phyloP scores from a whole-genome alignment of 2,329 filamentous ascomycete species.

The Venturia asperata region DNA sequence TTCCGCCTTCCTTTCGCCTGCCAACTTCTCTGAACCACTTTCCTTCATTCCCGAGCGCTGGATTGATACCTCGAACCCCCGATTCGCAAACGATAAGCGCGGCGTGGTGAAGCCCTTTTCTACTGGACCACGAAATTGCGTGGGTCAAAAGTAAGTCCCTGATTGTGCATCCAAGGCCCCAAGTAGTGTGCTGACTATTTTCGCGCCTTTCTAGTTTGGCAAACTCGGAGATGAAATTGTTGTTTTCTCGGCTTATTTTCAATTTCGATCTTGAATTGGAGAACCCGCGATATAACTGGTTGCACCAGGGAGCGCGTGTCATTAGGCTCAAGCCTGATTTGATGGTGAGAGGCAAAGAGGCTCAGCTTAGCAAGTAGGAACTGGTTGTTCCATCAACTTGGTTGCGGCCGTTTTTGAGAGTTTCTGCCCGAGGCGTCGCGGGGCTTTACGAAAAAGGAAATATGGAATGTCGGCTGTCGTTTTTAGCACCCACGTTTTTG shows the following conservation, averaged over 20 bases:
- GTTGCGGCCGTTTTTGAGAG: no score
- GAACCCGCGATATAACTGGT: neutral
- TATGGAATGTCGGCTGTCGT: no score
- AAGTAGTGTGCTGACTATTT: no score
- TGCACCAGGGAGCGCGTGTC: neutral
- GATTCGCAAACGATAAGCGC: conserved; percentile 15
- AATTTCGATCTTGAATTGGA: neutral
- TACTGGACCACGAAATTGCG: conserved; percentile 19
- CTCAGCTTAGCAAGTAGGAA: no score
- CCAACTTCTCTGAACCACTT: conserved; percentile 12
- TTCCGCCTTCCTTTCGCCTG: neutral
- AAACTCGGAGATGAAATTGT: conserved; percentile 17
- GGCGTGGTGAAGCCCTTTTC: conserved; percentile 17
- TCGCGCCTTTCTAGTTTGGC: conserved; percentile 12
- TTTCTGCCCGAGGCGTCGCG: no score
- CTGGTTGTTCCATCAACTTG: no score
- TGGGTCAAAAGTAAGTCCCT: conserved; percentile 14
- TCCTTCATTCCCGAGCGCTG: conserved; percentile 18
- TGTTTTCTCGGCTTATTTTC: neutral
- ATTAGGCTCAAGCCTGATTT: neutral
- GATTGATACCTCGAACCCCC: neutral
- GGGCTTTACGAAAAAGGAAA: no score
- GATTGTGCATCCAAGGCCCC: no score
- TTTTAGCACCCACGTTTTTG: no score
- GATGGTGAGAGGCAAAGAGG: neutral